Conservation (phyloP, 1,284 basidiomycete genomes). For the Leccinum subfulvum region DNA sequence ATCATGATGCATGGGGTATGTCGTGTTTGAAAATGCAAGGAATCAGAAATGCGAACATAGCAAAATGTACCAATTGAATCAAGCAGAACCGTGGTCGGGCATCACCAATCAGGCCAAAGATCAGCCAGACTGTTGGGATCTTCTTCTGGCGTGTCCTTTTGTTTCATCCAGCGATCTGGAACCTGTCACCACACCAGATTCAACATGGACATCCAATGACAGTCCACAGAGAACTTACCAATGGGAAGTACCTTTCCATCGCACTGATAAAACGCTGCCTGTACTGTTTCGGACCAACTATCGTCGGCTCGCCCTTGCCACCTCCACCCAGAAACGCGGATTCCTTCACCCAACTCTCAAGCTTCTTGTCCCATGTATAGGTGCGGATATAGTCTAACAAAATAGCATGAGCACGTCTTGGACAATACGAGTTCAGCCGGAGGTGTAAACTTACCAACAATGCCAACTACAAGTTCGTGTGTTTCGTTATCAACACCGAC, state of each 20-base stretch:
- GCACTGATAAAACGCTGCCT: conserved; percentile 85
- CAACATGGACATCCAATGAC: conserved; percentile 4
- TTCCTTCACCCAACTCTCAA: conserved; percentile 98
- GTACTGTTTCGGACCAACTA: conserved; percentile 86
- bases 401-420: conserved; percentile 6
- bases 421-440: background rate
- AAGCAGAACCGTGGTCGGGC: background rate
- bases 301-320: conserved; percentile 86
- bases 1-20: conserved; percentile 22
- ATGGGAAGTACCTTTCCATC: conserved; percentile 89
- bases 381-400: conserved; percentile 84
- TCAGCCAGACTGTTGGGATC: conserved; percentile 56
- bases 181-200: conserved; percentile 43
- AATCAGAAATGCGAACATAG: conserved; percentile 12
- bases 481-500: conserved; percentile 86
- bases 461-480: conserved; percentile 91
- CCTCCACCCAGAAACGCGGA: conserved; percentile 82
- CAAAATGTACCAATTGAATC: conserved; percentile 3
- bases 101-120: conserved; percentile 53
- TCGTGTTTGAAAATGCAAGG: conserved; percentile 15
- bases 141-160: conserved; percentile 71
- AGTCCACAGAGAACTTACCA: conserved; percentile 47
- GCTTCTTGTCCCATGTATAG: conserved; percentile 97
- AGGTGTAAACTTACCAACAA: conserved; percentile 69
- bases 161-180: conserved; percentile 87